A percentile compares a stretch with the other conserved stretches of the same genome.
phyloP scores from a whole-genome alignment of 768 basidiomycete species.

The Rhizopogon vesiculosus region DNA sequence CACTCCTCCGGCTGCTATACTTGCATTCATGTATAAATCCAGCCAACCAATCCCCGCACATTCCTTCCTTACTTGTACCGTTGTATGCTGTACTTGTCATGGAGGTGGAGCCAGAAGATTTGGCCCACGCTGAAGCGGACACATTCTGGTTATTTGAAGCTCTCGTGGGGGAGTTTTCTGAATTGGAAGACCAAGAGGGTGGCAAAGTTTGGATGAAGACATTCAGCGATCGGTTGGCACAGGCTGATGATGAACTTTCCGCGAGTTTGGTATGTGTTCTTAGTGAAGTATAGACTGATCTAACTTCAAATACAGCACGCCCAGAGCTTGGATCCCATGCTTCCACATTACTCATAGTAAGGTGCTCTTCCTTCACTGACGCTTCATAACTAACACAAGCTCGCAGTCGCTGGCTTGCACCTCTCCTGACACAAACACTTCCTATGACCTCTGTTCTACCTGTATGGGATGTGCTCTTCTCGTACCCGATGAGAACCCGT shows the following conservation, averaged over 20 bases:
- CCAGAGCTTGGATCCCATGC: constrained; percentile 62
- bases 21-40: constrained; percentile 70
- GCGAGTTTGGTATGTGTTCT: constrained; percentile 46
- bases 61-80: constrained; percentile 66
- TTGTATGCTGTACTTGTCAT: constrained; percentile 58
- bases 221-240: constrained; percentile 53
- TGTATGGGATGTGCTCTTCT: constrained; percentile 71
- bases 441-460: constrained; percentile 54
- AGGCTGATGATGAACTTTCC: constrained; percentile 62
- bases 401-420: constrained; percentile 68
- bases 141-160: constrained; percentile 81
- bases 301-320: constrained; percentile 37
- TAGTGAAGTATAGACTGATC: background rate
- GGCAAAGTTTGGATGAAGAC: constrained; percentile 58
- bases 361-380: constrained; percentile 20
- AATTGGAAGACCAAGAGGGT: constrained; percentile 66
- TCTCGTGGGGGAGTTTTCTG: constrained; percentile 66
- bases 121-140: constrained; percentile 71
- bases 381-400: background rate
- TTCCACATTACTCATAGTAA: constrained; percentile 81
- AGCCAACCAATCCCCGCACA: constrained; percentile 60
- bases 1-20: constrained; percentile 66
- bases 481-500: constrained; percentile 50
- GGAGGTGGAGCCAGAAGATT: constrained; percentile 57
- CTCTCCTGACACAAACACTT: constrained; percentile 69